Percentiles rank a stretch among this genome's conserved stretches.
Conservation (phyloP, 176 grass and related monocot species). For the Elaeis guineensis region DNA sequence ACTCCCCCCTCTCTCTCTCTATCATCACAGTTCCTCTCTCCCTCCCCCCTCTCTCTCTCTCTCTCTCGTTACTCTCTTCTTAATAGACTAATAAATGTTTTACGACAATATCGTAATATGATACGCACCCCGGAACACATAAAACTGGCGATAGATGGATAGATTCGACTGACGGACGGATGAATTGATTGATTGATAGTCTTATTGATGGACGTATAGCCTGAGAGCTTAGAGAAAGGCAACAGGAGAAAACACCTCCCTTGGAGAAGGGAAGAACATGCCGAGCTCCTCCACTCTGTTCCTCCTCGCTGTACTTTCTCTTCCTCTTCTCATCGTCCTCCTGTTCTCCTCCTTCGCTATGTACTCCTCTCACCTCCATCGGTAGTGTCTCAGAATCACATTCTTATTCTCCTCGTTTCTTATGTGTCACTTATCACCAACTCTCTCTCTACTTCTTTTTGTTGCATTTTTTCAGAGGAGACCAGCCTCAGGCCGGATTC, state of each 20-base stretch:
- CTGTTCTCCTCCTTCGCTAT: conserved; percentile 16
- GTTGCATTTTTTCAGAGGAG: conserved; percentile 42
- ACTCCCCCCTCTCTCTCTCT: too few species aligned
- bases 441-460: background rate
- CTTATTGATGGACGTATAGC: background rate
- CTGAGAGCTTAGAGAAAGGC: background rate
- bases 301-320: background rate
- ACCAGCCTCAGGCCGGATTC: conserved; percentile 51
- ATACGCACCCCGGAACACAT: conserved; percentile 22
- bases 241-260: background rate
- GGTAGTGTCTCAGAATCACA: conserved; percentile 16
- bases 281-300: background rate
- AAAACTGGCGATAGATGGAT: conserved; percentile 25
- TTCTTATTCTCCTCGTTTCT: conserved; percentile 3
- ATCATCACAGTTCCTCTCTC: too few species aligned
- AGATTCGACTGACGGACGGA: conserved; percentile 23
- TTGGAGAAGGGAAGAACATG: background rate
- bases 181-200: conserved; percentile 22
- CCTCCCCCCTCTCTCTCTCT: background rate
- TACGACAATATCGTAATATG: background rate
- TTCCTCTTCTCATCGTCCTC: background rate
- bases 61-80: background rate
- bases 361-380: conserved; percentile 36
- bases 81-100: too few species aligned
- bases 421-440: background rate